A percentile compares a stretch with the other conserved stretches of the same genome.
Evolutionary conservation across 495 filamentous ascomycete species (phyloP).

Genomic region (Aspergillus campestris): DNA sequence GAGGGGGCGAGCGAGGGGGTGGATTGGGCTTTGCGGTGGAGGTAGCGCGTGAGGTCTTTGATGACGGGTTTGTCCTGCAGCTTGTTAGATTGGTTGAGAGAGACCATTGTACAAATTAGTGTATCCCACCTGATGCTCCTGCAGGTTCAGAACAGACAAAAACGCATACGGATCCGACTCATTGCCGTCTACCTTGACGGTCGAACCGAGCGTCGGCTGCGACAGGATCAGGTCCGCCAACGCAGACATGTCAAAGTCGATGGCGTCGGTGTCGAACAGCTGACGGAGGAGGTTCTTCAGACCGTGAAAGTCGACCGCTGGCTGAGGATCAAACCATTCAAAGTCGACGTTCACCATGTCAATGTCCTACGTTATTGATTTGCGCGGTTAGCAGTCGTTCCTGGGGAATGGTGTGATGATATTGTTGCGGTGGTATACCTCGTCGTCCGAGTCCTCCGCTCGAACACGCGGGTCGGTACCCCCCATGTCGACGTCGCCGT

Average conservation of each 20-base stretch:
- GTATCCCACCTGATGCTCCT: slow-evolving; percentile 55
- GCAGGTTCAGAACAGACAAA: slow-evolving; percentile 77
- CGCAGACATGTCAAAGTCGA: slow-evolving; percentile 77
- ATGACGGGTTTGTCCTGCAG: slow-evolving; percentile 60
- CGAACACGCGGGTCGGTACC: slow-evolving; percentile 21
- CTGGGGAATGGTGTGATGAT: background rate
- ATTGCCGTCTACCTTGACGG: slow-evolving; percentile 90
- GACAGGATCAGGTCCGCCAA: slow-evolving; percentile 82
- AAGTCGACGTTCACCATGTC: slow-evolving; percentile 95
- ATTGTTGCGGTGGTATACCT: too few relatives aligned
- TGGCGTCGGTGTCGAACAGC: slow-evolving; percentile 82
- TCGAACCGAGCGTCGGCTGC: slow-evolving; percentile 83
- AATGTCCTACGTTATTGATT: slow-evolving; percentile 51
- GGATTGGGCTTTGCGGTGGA: slow-evolving; percentile 49
- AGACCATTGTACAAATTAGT: background rate
- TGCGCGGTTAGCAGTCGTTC: background rate
- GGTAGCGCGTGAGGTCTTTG: slow-evolving; percentile 60
- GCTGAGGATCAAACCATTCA: slow-evolving; percentile 94
- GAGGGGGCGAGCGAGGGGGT: slow-evolving; percentile 46
- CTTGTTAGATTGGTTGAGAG: slow-evolving; percentile 2
- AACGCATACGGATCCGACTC: slow-evolving; percentile 94
- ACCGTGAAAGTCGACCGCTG: slow-evolving; percentile 88
- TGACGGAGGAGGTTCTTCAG: slow-evolving; percentile 85
- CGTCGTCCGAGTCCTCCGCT: slow-evolving; percentile 35
- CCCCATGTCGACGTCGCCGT: slow-evolving; percentile 37